Evolutionary conservation across 768 basidiomycete genomes (phyloP).

Genomic region (Tylopilus subfusipes): DNA sequence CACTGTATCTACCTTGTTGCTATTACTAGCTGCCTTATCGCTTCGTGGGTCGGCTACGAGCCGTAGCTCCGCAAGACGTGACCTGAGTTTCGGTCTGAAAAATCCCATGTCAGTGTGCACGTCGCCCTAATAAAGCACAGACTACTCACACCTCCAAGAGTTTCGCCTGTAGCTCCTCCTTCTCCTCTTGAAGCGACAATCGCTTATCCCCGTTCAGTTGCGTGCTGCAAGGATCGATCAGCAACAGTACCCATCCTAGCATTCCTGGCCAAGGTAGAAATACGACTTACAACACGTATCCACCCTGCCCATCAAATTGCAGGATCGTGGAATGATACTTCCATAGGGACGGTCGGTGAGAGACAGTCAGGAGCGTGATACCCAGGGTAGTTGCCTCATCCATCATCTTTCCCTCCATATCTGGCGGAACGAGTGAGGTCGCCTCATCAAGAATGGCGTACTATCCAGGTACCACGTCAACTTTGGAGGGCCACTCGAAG

Average conservation of each 20-base stretch:
- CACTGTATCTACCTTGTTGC: background rate
- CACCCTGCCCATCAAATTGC: conserved; percentile 92
- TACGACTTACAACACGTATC: conserved; percentile 83
- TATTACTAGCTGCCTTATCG: background rate
- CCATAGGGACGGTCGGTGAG: conserved; percentile 93
- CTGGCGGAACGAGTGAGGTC: conserved; percentile 88
- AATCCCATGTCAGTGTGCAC: background rate
- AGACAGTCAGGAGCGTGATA: conserved; percentile 92
- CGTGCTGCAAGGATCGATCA: conserved; percentile 48
- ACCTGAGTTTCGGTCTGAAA: conserved; percentile 74
- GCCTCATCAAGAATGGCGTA: conserved; percentile 97
- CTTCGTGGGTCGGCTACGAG: conserved; percentile 32
- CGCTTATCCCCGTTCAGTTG: conserved; percentile 87
- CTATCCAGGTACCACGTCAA: conserved; percentile 37
- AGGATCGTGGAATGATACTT: conserved; percentile 86
- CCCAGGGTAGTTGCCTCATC: conserved; percentile 81
- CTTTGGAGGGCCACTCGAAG: background rate
- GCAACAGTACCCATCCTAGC: background rate
- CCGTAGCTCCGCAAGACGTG: conserved; percentile 65
- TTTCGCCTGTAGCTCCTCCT: conserved; percentile 81
- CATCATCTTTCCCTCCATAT: conserved; percentile 95
- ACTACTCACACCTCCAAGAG: conserved; percentile 76
- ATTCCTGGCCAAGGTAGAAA: background rate
- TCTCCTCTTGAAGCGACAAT: conserved; percentile 90
- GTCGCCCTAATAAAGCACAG: background rate